Evolutionary conservation across 1,284 basidiomycete genomes (phyloP), one percentile per base, ranked within the genome.

Genomic region (Naganishia sp.): DNA sequence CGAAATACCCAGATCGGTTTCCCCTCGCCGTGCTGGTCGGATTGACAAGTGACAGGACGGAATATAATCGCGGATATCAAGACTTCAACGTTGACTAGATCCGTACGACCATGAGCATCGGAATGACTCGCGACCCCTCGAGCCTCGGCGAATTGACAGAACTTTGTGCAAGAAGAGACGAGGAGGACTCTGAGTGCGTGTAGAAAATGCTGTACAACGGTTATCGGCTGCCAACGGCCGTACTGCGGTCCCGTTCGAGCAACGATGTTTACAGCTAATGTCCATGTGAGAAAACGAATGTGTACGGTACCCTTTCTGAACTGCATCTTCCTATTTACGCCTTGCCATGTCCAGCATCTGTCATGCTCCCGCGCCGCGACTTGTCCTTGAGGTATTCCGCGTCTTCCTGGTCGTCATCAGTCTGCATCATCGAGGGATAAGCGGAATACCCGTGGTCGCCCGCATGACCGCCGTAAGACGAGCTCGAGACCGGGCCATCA

Each of bases 341-440:
- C 36, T 21, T 36, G 53, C 18, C 18, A 15, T 16, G 21, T 11
- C 36, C 33, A 18, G 39, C 13, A n/a, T 55, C 31, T n/a, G 42
- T 21, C 33, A 36, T 55, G 53, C 53, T 55, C n/a, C 53, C 53
- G 9, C 53, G 36, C 39, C 53, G 36, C 18, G 53, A 55, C 36
- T 6, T 36, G 18, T 55, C 53, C n/a, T 31, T 55, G n/a, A 55
- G 36, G n/a, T 55, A 55, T 36, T 55, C 53, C 33, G 39, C n/a
- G 16, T 55, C 53, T 36, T 55, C 53, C 53, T n/a, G 13, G 7
- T 10, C 7, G 10, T n/a, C 11, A 13, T 55, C 42, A n/a, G 16
- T 15, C 21, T 36, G 53, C 16, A 36, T n/a, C 53, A 42, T 42
- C 36, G 31, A 18, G 33, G 31, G 31, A 21, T 55, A 55, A n/a